Base-by-base conservation (phyloP, 2,329 filamentous ascomycete genomes). In the Sporothrix dimorphospora region DNA sequence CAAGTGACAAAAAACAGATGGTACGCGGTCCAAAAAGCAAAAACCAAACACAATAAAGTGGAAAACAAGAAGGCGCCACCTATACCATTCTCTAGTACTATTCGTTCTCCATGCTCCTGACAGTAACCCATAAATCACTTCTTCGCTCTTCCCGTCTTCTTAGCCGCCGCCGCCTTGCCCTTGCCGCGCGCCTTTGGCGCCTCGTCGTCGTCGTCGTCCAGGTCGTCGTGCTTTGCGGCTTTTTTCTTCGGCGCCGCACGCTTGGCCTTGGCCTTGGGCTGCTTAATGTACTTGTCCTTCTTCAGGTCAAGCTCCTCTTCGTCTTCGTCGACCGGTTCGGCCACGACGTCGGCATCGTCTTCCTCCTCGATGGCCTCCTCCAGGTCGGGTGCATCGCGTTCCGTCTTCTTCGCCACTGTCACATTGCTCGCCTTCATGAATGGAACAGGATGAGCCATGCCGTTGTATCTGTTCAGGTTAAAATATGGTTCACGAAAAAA, bases 341-440 rank as follows among this genome's bases (percentile, higher is more conserved):
- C 82, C 38, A 85, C 83, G 45, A 90, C 90, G n/a, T 86, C 90
- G 24, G 90, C 92, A 61, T 96, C 94, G 69, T 97, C 95, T 5
- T 94, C 94, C 76, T 97, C 95, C 66, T 98, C 94, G 70, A 99
- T 91, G 1, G 94, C 96, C 81, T 99, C 96, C 82, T 99, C 96
- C 42, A 99, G 87, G 82, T 99, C 96, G 0, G 96, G 97, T 74
- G 91, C 92, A 65, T 95, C 94, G 81, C 89, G 90, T 34, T 89
- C 84, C 53, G 86, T 83, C 77, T 90, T 91, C 83, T 93, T 94
- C 4, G 93, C 90, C 3, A 89, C 92, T 11, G 89, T 81, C 19
- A 96, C 87, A 75, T 87, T 93, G 77, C 89, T 94, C 1, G 94
- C 93, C 82, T 98, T 98, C 90, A 98, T 97, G 82, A 98, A 99